Evolutionary conservation across 495 filamentous ascomycete species (phyloP).

Genomic region (Parathielavia hyrcaniae): DNA sequence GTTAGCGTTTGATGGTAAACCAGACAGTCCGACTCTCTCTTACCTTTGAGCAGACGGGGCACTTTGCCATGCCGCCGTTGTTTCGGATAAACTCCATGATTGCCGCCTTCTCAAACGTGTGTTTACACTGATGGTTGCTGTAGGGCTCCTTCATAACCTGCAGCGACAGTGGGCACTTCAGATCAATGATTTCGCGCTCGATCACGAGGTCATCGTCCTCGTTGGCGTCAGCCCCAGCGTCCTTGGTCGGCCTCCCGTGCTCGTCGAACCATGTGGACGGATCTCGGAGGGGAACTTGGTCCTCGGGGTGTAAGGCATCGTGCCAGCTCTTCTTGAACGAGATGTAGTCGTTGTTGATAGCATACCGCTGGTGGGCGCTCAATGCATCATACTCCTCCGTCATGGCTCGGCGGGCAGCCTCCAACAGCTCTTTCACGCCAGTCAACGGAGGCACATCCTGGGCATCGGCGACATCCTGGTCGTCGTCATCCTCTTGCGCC

Average conservation of each 20-base stretch:
- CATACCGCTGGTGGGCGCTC: conserved; percentile 52
- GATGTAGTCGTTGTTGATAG: conserved; percentile 70
- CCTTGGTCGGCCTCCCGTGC: conserved; percentile 40
- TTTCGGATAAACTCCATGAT: conserved; percentile 57
- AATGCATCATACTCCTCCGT: conserved; percentile 35
- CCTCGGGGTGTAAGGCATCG: conserved; percentile 61
- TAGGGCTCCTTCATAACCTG: conserved; percentile 63
- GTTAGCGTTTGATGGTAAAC: neutral
- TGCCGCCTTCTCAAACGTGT: conserved; percentile 72
- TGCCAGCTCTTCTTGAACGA: conserved; percentile 72
- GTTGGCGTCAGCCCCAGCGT: conserved; percentile 29
- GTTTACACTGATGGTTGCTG: conserved; percentile 71
- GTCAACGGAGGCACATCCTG: conserved; percentile 20
- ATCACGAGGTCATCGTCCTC: conserved; percentile 73
- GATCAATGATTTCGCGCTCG: conserved; percentile 58
- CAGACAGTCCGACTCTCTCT: neutral
- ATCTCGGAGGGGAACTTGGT: conserved; percentile 60
- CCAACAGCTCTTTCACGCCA: conserved; percentile 33
- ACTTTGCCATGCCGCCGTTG: conserved; percentile 32
- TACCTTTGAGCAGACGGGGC: conserved; percentile 45
- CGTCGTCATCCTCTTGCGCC: conserved; percentile 32
- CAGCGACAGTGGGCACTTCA: conserved; percentile 79
- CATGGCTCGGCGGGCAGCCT: conserved; percentile 34
- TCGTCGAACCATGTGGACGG: conserved; percentile 66
- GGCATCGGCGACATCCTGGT: conserved; percentile 22